Conservation (phyloP, 176 grass and related monocot species). For the Triticum dicoccoides region DNA sequence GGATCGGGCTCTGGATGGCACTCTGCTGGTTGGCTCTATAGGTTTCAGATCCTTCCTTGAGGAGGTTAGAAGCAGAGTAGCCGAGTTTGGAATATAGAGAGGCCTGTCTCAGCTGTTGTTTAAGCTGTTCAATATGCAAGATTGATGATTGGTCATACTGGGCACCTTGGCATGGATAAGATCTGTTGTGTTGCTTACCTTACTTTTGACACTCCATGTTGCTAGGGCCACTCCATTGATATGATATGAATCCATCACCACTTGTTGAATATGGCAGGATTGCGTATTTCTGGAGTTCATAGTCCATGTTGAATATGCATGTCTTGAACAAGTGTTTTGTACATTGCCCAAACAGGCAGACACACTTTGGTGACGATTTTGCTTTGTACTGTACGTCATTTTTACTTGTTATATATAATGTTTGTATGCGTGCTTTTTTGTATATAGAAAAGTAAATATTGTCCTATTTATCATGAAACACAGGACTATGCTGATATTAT, state of each 20-base stretch:
- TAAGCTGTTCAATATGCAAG: background rate
- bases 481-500: background rate
- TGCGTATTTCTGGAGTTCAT: background rate
- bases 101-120: background rate
- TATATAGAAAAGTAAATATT: background rate
- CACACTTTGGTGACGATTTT: background rate
- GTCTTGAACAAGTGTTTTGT: background rate
- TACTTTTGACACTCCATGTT: background rate
- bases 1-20: constrained; percentile 62
- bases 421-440: background rate
- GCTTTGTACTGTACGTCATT: background rate
- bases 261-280: background rate
- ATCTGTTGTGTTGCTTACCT: background rate
- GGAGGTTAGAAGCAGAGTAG: constrained; percentile 38
- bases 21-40: constrained; percentile 13
- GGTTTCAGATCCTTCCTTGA: constrained; percentile 55
- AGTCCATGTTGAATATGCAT: background rate
- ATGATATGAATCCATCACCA: background rate
- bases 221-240: background rate
- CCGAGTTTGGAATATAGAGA: constrained; percentile 28
- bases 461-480: background rate
- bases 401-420: background rate
- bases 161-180: background rate
- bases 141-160: background rate
- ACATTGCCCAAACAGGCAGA: background rate